Evolutionary conservation across 1,284 basidiomycete genomes (phyloP).

Genomic region (Marasmius sp.): DNA sequence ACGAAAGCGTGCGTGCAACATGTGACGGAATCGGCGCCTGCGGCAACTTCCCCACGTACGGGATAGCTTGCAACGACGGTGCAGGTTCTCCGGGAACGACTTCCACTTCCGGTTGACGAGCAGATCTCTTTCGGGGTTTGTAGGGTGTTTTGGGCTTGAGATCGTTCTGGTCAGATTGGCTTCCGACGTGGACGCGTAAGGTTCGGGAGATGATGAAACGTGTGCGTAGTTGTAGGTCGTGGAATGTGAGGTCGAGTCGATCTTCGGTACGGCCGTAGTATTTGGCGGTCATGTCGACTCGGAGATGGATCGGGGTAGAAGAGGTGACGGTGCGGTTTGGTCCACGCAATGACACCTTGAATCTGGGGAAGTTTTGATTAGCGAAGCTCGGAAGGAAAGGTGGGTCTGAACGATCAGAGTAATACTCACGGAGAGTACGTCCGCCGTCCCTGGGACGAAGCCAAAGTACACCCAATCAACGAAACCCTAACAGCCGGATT

Average conservation of each 20-base stretch:
- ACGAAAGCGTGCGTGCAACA: conserved; percentile 31
- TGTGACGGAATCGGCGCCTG: conserved; percentile 35
- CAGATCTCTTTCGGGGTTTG: conserved; percentile 41
- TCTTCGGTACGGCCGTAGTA: conserved; percentile 51
- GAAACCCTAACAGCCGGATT: neutral
- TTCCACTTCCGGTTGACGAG: conserved; percentile 36
- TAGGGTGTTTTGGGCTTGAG: conserved; percentile 54
- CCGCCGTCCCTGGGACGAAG: conserved; percentile 29
- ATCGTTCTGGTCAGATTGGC: conserved; percentile 44
- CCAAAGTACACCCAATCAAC: conserved; percentile 30
- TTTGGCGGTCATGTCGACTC: conserved; percentile 32
- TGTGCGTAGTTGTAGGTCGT: conserved; percentile 38
- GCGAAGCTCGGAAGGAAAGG: neutral
- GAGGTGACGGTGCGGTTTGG: conserved; percentile 10
- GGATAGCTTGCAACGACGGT: conserved; percentile 26
- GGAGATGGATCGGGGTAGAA: conserved; percentile 25
- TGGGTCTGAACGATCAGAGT: neutral
- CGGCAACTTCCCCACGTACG: conserved; percentile 37
- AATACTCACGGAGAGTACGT: conserved; percentile 25
- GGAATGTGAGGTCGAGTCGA: conserved; percentile 41
- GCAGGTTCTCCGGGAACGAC: conserved; percentile 45
- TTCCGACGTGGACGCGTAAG: conserved; percentile 42
- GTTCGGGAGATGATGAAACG: conserved; percentile 45
- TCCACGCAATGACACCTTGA: conserved; percentile 14
- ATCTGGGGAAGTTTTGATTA: neutral